phyloP scores from a whole-genome alignment of 331 rosid genomes.

The Acacia pycnantha region DNA sequence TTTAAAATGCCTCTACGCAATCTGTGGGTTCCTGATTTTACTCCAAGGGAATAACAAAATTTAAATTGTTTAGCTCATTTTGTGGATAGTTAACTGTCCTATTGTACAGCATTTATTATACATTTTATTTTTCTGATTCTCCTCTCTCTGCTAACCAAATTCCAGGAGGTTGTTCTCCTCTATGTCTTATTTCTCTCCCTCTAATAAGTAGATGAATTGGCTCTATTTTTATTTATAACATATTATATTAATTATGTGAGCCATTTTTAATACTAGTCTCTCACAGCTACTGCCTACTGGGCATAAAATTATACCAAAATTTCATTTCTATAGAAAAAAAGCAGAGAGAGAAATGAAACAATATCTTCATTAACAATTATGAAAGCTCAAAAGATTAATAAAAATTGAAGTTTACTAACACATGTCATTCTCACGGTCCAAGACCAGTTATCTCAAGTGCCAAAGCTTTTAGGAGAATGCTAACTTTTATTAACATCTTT shows the following conservation, averaged over 20 bases:
- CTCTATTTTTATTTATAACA: not conserved
- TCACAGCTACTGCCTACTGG: not conserved
- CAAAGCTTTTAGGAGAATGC: not conserved
- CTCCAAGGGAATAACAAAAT: not conserved
- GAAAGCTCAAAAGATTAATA: conserved; percentile 12
- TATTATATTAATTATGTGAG: not conserved
- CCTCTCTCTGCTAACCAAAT: not conserved
- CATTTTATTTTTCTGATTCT: not conserved
- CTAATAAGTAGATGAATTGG: not conserved
- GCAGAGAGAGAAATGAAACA: not conserved
- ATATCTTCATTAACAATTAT: not conserved
- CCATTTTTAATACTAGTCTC: not conserved
- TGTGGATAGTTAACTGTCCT: not conserved
- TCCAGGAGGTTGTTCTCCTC: not conserved
- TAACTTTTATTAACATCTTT: not conserved
- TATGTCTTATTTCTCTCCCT: not conserved
- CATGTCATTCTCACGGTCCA: conserved; percentile 6
- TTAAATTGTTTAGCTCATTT: not conserved
- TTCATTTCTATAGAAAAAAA: not conserved
- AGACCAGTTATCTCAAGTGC: not conserved
- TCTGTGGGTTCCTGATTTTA: not conserved
- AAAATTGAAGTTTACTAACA: not conserved
- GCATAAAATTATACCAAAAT: not conserved
- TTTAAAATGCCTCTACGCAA: conserved; percentile 7
- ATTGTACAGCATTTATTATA: not conserved